Evolutionary conservation across 495 filamentous ascomycete species (phyloP), one percentile per base, ranked within the genome.

Genomic region (Cercophora sp.): DNA sequence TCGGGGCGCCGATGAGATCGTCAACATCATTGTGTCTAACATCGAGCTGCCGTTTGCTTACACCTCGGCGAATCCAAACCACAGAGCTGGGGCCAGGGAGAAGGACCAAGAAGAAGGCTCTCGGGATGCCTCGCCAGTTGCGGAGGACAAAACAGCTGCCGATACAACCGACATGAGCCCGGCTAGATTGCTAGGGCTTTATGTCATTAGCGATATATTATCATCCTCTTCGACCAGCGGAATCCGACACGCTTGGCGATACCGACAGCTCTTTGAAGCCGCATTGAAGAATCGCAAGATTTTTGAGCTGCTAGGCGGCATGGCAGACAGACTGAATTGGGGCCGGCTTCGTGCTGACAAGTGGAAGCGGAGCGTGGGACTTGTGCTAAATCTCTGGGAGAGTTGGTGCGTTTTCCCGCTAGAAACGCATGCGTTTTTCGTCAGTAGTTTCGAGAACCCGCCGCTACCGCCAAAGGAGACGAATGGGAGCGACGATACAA

Each of bases 181-280:
- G 9, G 79, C 91, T 2, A 89, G 85, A 52, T 75, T 96, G 0
- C 83, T 96, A 27, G 93, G 80, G 8, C 78, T 98, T 10, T 95
- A 93, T 60, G 69, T 94, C 11, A 82, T 96, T 46, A 90, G 85
- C 44, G 94, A 98, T 65, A 87, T 96, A 48, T 79, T 96, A 24
- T 90, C 86, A 1, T 87, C 89, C 2, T 89, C 87, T 3, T 85
- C 88, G 1, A 90, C 87, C 1, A 85, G 83, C 55, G 89, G 89
- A 0, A 86, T 96, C 27, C 79, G 89, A 1, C 87, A 92, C 62
- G 89, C 90, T 4, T 97, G 90, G 90, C 84, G 90, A 35, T 97
- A 93, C 60, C 81, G 92, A 16, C 84, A 88, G 61, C 73, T 93
- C 18, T 93, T 98, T 57, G 94, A 96, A 66, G 70, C 74, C 0